Base-by-base conservation (phyloP, 345 rosid species). In the Toxicodendron radicans region DNA sequence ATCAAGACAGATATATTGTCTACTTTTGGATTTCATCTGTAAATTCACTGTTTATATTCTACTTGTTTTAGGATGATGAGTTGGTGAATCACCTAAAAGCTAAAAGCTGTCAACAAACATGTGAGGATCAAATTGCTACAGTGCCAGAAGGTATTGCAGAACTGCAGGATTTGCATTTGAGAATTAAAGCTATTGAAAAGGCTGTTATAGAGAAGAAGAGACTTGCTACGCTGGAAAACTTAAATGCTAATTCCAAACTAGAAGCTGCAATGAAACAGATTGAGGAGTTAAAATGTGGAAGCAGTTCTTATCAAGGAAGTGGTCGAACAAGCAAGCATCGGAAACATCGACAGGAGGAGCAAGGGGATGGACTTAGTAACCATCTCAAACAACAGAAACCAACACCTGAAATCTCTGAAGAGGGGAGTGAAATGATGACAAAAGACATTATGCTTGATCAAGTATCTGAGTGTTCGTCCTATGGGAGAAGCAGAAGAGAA, bases 371-470 rank as follows among this genome's bases (percentile, higher is more conserved):
- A 35, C 57, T 1, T 48, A 48, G 41, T 46, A 74, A 81, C 75
- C 83, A 58, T 71, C 79, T 75, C 75, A 81, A 73, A 66, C 21
- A 59, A 21, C 86, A 82, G 83, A 90, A 80, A 76, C 82, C 65
- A 69, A 74, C 78, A 68, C 75, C 70, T 20, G 91, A 90, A 71
- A 84, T 80, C 66, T 76, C 71, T 58, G 80, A 88, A 75, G 90
- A 76, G 59, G 87, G 83, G 68, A 83, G 70, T 32, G 94, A 83
- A 64, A 86, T 89, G 78, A 82, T 90, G 87, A 89, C 98, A 2
- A 96, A 96, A 83, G 99, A 96, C 79, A 93, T 93, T 66, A 80
- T 96, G 77, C 97, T 96, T 2, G 99, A 96, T 81, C 97, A 96
- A 81, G 79, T 85, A 57, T 96, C 98, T 2, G 99, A 92, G 75